Base-by-base conservation (phyloP, 1,139 yeast species). In the Magnusiomyces suaveolens region DNA sequence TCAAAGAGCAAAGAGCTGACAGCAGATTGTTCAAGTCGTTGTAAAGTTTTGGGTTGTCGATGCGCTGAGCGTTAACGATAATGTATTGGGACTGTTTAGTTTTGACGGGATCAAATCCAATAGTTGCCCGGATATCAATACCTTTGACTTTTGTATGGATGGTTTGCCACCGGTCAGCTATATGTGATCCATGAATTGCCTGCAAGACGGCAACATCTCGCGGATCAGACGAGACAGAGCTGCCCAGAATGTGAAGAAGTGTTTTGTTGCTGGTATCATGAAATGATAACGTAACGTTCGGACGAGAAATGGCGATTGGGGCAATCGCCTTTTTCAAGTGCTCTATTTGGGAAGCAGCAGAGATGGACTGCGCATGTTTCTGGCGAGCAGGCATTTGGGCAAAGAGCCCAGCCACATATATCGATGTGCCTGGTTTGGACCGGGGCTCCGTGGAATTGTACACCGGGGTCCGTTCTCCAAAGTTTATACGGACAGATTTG, bases 371-470 rank as follows among this genome's bases (percentile, higher is more conserved):
- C 1, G 70, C 48, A 10, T 69, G 69, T 10, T 58, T 60, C 44
- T 75, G 70, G 32, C 96, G 70, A 1, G 86, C 89, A 0, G 90
- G 89, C 1, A 80, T 53, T 43, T 71, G 73, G 21, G 72, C 68
- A 63, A 84, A 84, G 21, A 86, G 55, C 55, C 79, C 76, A 3
- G 70, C 62, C 0, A 80, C 76, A 0, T 66, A 56, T 1, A 84
- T 75, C 0, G 66, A 59, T 0, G 94, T 83, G 0, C 95, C 94
- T 10, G 65, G 60, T n/a, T n/a, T 14, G 3, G 53, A 43, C 12
- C 38, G 47, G 8, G 48, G 51, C 33, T 38, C 52, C 26, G 43
- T 50, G 49, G 49, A 18, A 26, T 47, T 46, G 52, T 44, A 63
- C 12, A 52, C 46, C 18, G 50, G 41, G 21, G 46, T 41, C 33